These are phyloP conservation scores for Cyclotella kingstonii DNA, from an alignment of 108 stramenopile species.

Conservation along the genomic window DNA sequence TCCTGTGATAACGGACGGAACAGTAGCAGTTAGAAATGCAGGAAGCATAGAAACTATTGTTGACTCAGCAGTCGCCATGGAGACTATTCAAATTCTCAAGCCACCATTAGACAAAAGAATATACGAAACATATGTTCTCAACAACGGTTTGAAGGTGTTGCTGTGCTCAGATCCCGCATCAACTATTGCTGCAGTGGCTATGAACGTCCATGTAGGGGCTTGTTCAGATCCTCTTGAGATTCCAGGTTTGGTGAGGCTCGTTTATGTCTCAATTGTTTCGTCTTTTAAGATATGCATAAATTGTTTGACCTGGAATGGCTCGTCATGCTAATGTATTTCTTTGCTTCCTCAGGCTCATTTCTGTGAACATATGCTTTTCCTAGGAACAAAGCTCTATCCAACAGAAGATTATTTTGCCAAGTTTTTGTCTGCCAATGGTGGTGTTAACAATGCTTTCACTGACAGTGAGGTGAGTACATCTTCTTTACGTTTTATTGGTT, in stretches of 20 bases:
- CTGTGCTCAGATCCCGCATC: slow-evolving; percentile 83
- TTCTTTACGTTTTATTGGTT: background rate
- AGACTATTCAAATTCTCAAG: slow-evolving; percentile 45
- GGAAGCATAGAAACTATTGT: slow-evolving; percentile 1
- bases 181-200: slow-evolving; percentile 79
- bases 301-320: background rate
- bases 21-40: slow-evolving; percentile 3
- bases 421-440: slow-evolving; percentile 77
- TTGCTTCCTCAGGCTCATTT: slow-evolving; percentile 44
- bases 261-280: slow-evolving; percentile 51
- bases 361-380: slow-evolving; percentile 84
- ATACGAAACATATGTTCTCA: slow-evolving; percentile 54
- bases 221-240: slow-evolving; percentile 81
- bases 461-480: slow-evolving; percentile 55
- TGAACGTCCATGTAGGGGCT: slow-evolving; percentile 92
- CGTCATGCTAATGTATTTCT: background rate
- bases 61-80: background rate
- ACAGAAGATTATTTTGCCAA: slow-evolving; percentile 75
- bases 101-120: slow-evolving; percentile 72
- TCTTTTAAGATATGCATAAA: background rate
- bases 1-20: background rate
- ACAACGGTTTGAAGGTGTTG: slow-evolving; percentile 69
- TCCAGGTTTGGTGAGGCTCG: slow-evolving; percentile 86
- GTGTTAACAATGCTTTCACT: slow-evolving; percentile 88
- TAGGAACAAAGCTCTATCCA: slow-evolving; percentile 87